Evolutionary conservation across 768 basidiomycete species (phyloP), one percentile per base, ranked within the genome.

Genomic region (Agaricus subrufescens): DNA sequence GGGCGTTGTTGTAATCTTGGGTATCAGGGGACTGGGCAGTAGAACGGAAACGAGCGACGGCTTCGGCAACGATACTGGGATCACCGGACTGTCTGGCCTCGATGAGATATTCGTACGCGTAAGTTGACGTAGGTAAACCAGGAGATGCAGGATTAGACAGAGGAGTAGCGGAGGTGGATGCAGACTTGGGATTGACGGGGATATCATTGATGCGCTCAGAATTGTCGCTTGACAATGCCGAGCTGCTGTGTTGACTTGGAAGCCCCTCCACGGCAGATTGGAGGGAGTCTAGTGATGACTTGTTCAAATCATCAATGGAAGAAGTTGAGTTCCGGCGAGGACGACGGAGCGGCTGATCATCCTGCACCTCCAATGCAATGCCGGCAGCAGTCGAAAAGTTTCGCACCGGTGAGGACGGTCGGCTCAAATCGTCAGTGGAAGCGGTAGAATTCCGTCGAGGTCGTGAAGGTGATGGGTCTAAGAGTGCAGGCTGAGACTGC

Each of bases 1-100:
- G 69, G 4, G 84, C 84, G 34, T 73, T 66, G 62, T 91, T 91
- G 72, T 84, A 91, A 23, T 85, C 79, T 26, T 69, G 62, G 25
- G 82, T 67, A 2, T 73, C 71, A 38, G 82, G 76, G 19, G 63
- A 59, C 12, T 62, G 30, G 30, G 62, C 47, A 26, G 60, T 56
- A 25, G 67, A 52, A 54, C 73, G 62, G 62, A 79, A 67, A 54
- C 58, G 63, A 51, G 65, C 73, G 59, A 69, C 74, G 56, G 64
- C 72, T n/a, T 73, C 71, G 58, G 65, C 66, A 38, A 66, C 63
- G 5, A 31, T 26, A 12, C 64, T 64, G 25, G 57, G 60, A 31
- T 68, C 62, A 6, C 65, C 57, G 1, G 57, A 57, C 47, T 59
- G 23, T 45, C 50, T 54, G 19, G 47, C 43, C 26, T 52, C 47